A percentile compares a stretch with the other conserved stretches of the same genome.
Evolutionary conservation across 768 basidiomycete genomes (phyloP).

Genomic region (Suillus placidus): DNA sequence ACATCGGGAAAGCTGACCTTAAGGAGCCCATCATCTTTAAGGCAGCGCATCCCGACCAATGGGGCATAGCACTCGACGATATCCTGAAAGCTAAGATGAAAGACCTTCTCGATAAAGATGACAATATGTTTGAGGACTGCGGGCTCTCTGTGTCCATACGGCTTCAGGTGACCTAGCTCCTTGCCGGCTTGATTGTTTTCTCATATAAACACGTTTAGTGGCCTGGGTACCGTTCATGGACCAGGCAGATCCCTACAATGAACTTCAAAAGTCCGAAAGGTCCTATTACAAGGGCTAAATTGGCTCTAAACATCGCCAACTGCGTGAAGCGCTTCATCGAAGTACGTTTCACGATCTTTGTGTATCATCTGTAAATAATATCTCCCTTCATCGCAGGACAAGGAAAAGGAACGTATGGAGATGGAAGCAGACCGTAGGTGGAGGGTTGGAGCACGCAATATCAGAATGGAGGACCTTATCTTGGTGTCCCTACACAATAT

Average conservation of each 20-base stretch:
- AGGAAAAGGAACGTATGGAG: constrained; percentile 55
- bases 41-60: constrained; percentile 52
- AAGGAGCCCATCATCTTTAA: constrained; percentile 68
- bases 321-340: constrained; percentile 70
- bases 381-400: constrained; percentile 41
- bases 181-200: neutral
- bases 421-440: constrained; percentile 63
- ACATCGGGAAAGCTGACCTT: constrained; percentile 69
- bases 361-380: constrained; percentile 15
- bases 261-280: constrained; percentile 80
- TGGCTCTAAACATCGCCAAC: constrained; percentile 80
- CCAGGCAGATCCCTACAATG: constrained; percentile 78
- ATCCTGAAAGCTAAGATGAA: constrained; percentile 63
- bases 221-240: constrained; percentile 81
- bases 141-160: constrained; percentile 83
- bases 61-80: constrained; percentile 65
- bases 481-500: constrained; percentile 83
- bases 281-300: constrained; percentile 73
- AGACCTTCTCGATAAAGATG: constrained; percentile 57
- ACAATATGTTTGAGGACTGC: constrained; percentile 67
- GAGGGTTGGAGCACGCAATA: constrained; percentile 58
- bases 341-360: constrained; percentile 37
- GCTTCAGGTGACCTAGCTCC: constrained; percentile 55
- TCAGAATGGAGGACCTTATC: constrained; percentile 67
- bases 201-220: constrained; percentile 48